Conservation (phyloP, 441 rosid species). For the Adansonia grandidieri region DNA sequence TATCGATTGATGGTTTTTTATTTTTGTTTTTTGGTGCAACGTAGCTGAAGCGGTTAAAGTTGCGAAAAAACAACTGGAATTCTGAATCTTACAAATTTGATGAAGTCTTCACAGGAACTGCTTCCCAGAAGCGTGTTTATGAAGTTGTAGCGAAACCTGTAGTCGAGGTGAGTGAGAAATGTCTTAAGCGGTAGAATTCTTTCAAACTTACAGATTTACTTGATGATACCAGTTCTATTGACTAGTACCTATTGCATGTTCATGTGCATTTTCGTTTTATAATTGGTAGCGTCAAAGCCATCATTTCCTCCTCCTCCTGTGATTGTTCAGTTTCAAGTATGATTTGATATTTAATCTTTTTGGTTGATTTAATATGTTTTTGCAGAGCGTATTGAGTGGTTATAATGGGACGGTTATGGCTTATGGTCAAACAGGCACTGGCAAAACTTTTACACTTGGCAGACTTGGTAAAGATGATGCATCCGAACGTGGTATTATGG, state of each 20-base stretch:
- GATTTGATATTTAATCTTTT: slow-evolving; percentile 28
- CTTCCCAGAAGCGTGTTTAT: slow-evolving; percentile 90
- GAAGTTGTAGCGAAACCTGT: slow-evolving; percentile 93
- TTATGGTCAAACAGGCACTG: slow-evolving; percentile 94
- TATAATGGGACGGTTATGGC: slow-evolving; percentile 97
- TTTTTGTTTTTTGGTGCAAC: slow-evolving; percentile 11
- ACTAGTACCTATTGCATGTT: not conserved
- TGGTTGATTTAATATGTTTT: slow-evolving; percentile 25
- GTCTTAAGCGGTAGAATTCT: not conserved
- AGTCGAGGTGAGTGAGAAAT: slow-evolving; percentile 62
- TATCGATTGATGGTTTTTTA: slow-evolving; percentile 5
- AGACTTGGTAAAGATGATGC: slow-evolving; percentile 77
- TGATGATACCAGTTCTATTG: not conserved
- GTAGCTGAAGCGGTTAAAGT: slow-evolving; percentile 79
- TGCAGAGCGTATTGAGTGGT: slow-evolving; percentile 86
- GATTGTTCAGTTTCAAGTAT: slow-evolving; percentile 9
- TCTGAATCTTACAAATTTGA: slow-evolving; percentile 87
- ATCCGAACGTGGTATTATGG: slow-evolving; percentile 92
- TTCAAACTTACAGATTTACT: slow-evolving; percentile 1
- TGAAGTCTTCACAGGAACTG: slow-evolving; percentile 73
- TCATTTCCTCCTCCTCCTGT: not conserved
- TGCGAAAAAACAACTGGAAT: slow-evolving; percentile 87
- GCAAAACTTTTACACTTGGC: slow-evolving; percentile 89
- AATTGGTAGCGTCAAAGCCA: slow-evolving; percentile 19
- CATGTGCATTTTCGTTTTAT: not conserved